Evolutionary conservation across 805 yeast genomes (phyloP).

Genomic region (Candida ponderosae): DNA sequence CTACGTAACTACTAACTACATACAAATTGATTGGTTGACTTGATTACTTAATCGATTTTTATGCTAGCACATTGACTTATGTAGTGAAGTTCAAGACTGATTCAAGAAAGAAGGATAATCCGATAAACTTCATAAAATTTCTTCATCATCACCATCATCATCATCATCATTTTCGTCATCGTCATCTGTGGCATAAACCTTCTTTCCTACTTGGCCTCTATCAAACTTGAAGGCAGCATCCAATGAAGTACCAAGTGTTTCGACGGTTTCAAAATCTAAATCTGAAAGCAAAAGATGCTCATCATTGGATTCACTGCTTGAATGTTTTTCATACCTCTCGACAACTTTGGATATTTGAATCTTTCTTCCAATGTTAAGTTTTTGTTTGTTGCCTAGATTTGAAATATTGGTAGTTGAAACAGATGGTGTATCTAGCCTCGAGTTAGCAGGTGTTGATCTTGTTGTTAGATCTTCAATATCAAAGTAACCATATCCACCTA

Average conservation of each 20-base stretch:
- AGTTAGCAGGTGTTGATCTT: slow-evolving; percentile 42
- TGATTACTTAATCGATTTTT: too few species aligned
- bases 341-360: not conserved
- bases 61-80: too few species aligned
- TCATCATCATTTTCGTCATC: not conserved
- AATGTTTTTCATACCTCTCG: slow-evolving; percentile 13
- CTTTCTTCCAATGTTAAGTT: not conserved
- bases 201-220: slow-evolving; percentile 32
- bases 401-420: not conserved
- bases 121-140: too few species aligned
- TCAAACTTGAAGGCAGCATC: slow-evolving; percentile 33
- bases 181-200: slow-evolving; percentile 11
- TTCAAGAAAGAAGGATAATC: too few species aligned
- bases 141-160: not conserved
- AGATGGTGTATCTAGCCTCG: slow-evolving; percentile 12
- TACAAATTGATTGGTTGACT: too few species aligned
- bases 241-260: slow-evolving; percentile 22
- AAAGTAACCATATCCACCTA: slow-evolving; percentile 79
- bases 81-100: too few species aligned
- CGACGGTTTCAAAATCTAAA: slow-evolving; percentile 3
- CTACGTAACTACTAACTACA: too few species aligned
- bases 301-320: not conserved
- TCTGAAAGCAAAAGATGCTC: too few species aligned
- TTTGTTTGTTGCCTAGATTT: not conserved
- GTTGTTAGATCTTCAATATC: slow-evolving; percentile 60